A percentile compares a stretch with the other conserved stretches of the same genome.
Conservation (phyloP, 2,329 filamentous ascomycete genomes). For the Colletotrichum phormii region DNA sequence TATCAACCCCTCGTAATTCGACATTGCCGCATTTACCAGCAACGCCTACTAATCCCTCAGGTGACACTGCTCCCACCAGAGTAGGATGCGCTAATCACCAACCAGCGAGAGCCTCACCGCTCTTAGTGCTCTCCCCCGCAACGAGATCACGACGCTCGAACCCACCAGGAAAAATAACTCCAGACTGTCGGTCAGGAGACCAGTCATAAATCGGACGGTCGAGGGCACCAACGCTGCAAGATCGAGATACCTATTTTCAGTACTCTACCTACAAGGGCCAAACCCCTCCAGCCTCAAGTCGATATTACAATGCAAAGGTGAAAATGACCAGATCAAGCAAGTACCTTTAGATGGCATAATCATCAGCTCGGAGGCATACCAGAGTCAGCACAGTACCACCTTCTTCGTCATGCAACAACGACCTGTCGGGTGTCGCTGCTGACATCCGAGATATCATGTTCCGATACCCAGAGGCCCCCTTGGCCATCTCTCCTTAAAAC, state of each 20-base stretch:
- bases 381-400: neutral
- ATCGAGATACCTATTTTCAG: conserved; percentile 2
- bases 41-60: conserved; percentile 26
- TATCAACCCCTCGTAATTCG: conserved; percentile 6
- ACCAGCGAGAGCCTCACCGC: conserved; percentile 34
- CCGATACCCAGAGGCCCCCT: conserved; percentile 8
- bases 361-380: conserved; percentile 1
- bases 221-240: neutral
- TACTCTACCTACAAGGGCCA: neutral
- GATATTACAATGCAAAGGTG: neutral
- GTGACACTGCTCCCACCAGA: conserved; percentile 21
- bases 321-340: neutral
- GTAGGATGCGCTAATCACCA: conserved; percentile 29
- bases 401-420: conserved; percentile 12
- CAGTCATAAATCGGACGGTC: conserved; percentile 1
- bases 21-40: conserved; percentile 20
- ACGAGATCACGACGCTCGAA: conserved; percentile 5
- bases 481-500: conserved; percentile 6
- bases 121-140: conserved; percentile 24
- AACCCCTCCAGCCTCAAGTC: neutral
- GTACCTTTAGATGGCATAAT: neutral
- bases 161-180: conserved; percentile 1
- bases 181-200: conserved; percentile 26
- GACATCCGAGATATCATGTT: conserved; percentile 16
- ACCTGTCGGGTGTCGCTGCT: conserved; percentile 12